Evolutionary conservation across 257 asterid species (phyloP).

Genomic region (Solanum chilense): DNA sequence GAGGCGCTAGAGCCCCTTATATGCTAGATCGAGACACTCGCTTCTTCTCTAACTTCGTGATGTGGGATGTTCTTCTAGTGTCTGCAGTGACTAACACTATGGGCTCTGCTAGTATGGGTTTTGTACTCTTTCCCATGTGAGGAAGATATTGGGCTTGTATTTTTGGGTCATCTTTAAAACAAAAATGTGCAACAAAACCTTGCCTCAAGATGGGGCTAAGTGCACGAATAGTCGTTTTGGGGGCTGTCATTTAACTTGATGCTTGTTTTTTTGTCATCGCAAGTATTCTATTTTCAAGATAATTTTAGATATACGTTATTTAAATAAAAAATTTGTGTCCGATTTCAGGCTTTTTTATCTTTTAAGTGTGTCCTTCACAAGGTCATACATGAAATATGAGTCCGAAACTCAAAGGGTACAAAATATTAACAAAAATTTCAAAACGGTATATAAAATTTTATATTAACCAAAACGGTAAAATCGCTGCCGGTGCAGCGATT

Average conservation of each 20-base stretch:
- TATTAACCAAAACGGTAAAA: no score
- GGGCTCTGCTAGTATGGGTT: not conserved
- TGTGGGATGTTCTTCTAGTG: not conserved
- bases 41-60: not conserved
- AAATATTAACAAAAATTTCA: no score
- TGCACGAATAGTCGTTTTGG: not conserved
- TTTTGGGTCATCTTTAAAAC: not conserved
- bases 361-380: not conserved
- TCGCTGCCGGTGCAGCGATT: no score
- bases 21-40: not conserved
- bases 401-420: no score
- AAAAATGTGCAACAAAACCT: not conserved
- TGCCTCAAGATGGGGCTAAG: not conserved
- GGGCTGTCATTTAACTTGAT: no score
- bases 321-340: not conserved
- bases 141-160: not conserved
- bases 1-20: not conserved
- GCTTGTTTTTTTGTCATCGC: not conserved
- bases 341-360: not conserved
- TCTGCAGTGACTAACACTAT: not conserved
- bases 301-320: not conserved
- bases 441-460: no score
- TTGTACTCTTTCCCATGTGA: not conserved
- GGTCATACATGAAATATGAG: not conserved
- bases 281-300: not conserved